Percentiles rank a stretch among this genome's conserved stretches.
These are phyloP conservation scores for Ogataea zsoltii DNA, from an alignment of 805 yeast species.

Conservation along the genomic window DNA sequence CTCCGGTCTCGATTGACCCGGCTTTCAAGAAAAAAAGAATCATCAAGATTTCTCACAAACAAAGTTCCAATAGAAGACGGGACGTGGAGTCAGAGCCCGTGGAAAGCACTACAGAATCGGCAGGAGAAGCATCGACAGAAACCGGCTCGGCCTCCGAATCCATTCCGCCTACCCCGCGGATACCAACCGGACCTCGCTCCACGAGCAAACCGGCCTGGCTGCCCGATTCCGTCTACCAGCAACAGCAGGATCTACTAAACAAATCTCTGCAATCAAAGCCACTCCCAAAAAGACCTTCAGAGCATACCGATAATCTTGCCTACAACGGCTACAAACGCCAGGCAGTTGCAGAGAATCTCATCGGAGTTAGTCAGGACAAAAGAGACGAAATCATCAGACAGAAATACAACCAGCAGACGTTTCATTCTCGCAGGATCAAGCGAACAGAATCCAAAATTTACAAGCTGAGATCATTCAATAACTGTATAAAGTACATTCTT, in stretches of 20 bases:
- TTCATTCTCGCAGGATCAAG: constrained; percentile 57
- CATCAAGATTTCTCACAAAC: constrained; percentile 17
- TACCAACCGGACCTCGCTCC: constrained; percentile 1
- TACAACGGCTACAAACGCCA: constrained; percentile 4
- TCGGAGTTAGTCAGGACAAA: constrained; percentile 37
- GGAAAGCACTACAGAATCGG: not conserved
- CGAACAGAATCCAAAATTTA: constrained; percentile 82
- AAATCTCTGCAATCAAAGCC: constrained; percentile 3
- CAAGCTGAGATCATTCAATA: constrained; percentile 85
- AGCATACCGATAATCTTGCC: not conserved
- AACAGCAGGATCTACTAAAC: constrained; percentile 22
- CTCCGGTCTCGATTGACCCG: constrained; percentile 7
- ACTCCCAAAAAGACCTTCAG: not conserved
- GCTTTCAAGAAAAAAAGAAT: constrained; percentile 22
- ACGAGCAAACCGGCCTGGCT: constrained; percentile 35
- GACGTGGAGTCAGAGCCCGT: constrained; percentile 6
- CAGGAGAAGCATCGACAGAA: not conserved
- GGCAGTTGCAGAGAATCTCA: constrained; percentile 24
- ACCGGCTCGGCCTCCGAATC: not conserved
- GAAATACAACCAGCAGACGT: constrained; percentile 86
- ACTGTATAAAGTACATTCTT: constrained; percentile 84
- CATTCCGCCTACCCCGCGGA: not conserved
- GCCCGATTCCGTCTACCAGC: constrained; percentile 30
- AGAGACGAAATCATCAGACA: constrained; percentile 70
- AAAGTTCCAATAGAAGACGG: constrained; percentile 16